A percentile compares a stretch with the other conserved stretches of the same genome.
Evolutionary conservation across 1,284 basidiomycete genomes (phyloP).

Genomic region (Porogramme epimiltina): DNA sequence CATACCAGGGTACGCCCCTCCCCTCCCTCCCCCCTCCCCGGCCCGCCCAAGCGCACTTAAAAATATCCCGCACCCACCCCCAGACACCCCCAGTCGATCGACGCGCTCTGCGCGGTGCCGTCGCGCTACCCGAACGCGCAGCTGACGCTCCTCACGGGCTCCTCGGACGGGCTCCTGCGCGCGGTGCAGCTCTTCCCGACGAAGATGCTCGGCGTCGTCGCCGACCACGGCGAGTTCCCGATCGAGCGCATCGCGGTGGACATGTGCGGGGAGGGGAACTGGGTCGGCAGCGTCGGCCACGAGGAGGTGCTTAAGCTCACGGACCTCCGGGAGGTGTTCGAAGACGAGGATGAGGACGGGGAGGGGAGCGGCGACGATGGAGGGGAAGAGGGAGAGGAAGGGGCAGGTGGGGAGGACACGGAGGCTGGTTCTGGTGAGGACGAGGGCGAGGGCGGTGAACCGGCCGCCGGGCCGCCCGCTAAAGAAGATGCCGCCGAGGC

Average conservation of each 20-base stretch:
- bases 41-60: neutral
- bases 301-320: slow-evolving; percentile 87
- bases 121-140: slow-evolving; percentile 63
- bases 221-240: slow-evolving; percentile 89
- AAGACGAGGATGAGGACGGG: slow-evolving; percentile 42
- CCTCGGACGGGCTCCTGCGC: slow-evolving; percentile 89
- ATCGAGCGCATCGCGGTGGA: slow-evolving; percentile 82
- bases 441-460: neutral
- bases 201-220: slow-evolving; percentile 87
- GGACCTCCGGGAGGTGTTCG: slow-evolving; percentile 71
- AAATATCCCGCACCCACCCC: neutral
- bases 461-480: neutral
- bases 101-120: slow-evolving; percentile 78
- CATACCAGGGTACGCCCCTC: slow-evolving; percentile 70
- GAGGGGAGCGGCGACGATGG: slow-evolving; percentile 16
- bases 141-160: slow-evolving; percentile 87
- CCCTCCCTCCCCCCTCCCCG: neutral
- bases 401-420: neutral
- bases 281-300: slow-evolving; percentile 94
- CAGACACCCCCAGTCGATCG: slow-evolving; percentile 87
- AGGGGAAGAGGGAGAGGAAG: slow-evolving; percentile 12
- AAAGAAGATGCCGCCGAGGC: slow-evolving; percentile 46
- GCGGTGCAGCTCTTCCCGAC: slow-evolving; percentile 91
- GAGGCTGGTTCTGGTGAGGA: neutral
- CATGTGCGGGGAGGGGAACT: slow-evolving; percentile 58